phyloP scores from a whole-genome alignment of 331 rosid species.

The Rhamnella rubrinervis region DNA sequence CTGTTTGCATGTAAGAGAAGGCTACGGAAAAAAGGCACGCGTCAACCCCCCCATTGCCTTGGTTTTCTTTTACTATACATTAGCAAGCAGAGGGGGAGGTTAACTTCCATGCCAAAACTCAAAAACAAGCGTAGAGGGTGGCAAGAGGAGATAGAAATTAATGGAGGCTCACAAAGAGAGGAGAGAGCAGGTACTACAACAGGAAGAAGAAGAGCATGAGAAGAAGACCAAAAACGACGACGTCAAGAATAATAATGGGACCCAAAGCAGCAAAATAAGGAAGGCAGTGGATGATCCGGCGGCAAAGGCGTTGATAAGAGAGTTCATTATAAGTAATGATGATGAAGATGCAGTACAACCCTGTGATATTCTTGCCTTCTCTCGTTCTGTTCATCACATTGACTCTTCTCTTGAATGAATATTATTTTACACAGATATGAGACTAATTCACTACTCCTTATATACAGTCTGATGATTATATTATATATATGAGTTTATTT shows the following conservation, averaged over 20 bases:
- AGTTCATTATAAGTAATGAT: conserved; percentile 4
- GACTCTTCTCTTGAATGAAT: conserved; percentile 45
- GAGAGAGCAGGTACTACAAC: conserved; percentile 17
- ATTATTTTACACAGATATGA: too few species aligned
- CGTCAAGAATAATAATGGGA: background rate
- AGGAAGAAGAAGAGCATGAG: conserved; percentile 1
- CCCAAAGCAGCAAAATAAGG: background rate
- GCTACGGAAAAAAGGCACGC: too few species aligned
- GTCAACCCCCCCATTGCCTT: too few species aligned
- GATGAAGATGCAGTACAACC: conserved; percentile 23
- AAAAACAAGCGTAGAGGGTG: too few species aligned
- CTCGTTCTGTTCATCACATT: conserved; percentile 33
- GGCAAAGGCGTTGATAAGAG: conserved; percentile 34
- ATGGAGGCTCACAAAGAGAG: conserved; percentile 51
- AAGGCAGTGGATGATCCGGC: conserved; percentile 7
- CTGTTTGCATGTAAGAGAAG: too few species aligned
- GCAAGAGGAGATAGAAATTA: background rate
- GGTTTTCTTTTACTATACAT: too few species aligned
- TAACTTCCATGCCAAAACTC: too few species aligned
- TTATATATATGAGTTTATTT: background rate
- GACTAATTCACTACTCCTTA: too few species aligned
- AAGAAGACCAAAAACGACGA: conserved; percentile 8
- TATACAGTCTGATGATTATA: too few species aligned
- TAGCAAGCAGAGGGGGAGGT: too few species aligned
- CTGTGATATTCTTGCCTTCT: conserved; percentile 43